A percentile compares a stretch with the other conserved stretches of the same genome.
Conservation (phyloP, 108 stramenopile species). For the Pseudonitzschia delicatissima region DNA sequence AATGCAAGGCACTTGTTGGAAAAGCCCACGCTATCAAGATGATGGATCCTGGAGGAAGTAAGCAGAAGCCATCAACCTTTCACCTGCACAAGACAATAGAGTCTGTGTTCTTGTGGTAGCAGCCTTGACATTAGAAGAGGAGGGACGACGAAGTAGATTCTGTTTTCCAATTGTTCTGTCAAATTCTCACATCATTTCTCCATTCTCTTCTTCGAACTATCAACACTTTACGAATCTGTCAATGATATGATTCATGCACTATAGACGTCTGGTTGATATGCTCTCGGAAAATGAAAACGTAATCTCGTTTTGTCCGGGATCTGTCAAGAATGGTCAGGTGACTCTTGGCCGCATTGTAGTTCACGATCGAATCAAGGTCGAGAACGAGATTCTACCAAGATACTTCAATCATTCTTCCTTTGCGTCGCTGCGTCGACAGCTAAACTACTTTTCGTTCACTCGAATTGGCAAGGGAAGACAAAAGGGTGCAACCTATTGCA, state of each 20-base stretch:
- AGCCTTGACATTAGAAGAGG: no score
- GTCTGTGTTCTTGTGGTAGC: no score
- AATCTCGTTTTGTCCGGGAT: slow-evolving; percentile 68
- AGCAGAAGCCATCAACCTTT: no score
- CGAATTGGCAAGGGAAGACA: slow-evolving; percentile 72
- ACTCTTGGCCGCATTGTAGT: slow-evolving; percentile 66
- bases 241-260: neutral
- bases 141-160: no score
- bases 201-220: neutral
- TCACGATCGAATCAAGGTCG: slow-evolving; percentile 74
- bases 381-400: slow-evolving; percentile 64
- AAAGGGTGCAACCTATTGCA: slow-evolving; percentile 69
- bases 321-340: slow-evolving; percentile 25
- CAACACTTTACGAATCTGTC: slow-evolving; percentile 7
- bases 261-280: slow-evolving; percentile 74
- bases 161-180: no score
- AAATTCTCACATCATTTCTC: neutral
- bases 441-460: slow-evolving; percentile 82
- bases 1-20: no score
- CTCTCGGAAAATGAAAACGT: slow-evolving; percentile 63
- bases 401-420: slow-evolving; percentile 87
- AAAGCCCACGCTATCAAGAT: no score
- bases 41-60: no score
- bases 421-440: slow-evolving; percentile 81
- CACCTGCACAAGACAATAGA: no score